phyloP scores from a whole-genome alignment of 1,139 yeast genomes.

The Suhomyces kunorum region DNA sequence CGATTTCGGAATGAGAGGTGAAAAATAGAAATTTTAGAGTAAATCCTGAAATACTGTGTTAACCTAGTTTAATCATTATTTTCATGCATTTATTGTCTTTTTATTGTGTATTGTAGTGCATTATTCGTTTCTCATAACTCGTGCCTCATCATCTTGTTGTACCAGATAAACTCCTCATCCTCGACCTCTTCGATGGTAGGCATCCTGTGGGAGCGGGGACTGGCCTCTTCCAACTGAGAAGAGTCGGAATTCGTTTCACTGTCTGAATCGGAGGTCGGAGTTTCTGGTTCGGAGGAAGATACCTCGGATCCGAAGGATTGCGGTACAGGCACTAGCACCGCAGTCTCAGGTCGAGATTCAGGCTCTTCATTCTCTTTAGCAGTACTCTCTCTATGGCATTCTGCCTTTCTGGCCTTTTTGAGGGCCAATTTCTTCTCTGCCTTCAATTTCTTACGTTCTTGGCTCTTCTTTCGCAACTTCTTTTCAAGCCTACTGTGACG shows the following conservation, averaged over 20 bases:
- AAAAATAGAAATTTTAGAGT: too few species aligned
- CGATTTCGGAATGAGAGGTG: too few species aligned
- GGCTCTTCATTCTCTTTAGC: too few species aligned
- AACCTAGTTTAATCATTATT: too few species aligned
- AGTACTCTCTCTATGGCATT: too few species aligned
- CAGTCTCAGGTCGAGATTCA: background rate
- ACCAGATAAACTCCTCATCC: slow-evolving; percentile 19
- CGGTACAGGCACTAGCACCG: background rate
- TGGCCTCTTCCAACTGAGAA: too few species aligned
- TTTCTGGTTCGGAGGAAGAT: slow-evolving; percentile 1
- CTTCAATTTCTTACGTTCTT: slow-evolving; percentile 2
- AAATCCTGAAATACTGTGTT: too few species aligned
- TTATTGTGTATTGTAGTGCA: background rate
- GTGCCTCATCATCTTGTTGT: slow-evolving; percentile 12
- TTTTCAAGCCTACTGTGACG: slow-evolving; percentile 10
- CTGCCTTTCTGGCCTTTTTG: background rate
- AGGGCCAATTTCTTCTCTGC: slow-evolving; percentile 3
- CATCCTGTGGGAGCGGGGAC: slow-evolving; percentile 1
- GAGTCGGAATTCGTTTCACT: background rate
- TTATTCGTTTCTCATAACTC: slow-evolving; percentile 5
- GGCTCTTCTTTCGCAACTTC: slow-evolving; percentile 3
- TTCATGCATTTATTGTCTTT: background rate
- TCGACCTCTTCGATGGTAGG: slow-evolving; percentile 20
- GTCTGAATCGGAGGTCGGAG: slow-evolving; percentile 2
- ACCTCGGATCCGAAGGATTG: background rate